Percentiles rank a stretch among this genome's conserved stretches.
phyloP scores from a whole-genome alignment of 345 rosid species.

The Adansonia digitata region DNA sequence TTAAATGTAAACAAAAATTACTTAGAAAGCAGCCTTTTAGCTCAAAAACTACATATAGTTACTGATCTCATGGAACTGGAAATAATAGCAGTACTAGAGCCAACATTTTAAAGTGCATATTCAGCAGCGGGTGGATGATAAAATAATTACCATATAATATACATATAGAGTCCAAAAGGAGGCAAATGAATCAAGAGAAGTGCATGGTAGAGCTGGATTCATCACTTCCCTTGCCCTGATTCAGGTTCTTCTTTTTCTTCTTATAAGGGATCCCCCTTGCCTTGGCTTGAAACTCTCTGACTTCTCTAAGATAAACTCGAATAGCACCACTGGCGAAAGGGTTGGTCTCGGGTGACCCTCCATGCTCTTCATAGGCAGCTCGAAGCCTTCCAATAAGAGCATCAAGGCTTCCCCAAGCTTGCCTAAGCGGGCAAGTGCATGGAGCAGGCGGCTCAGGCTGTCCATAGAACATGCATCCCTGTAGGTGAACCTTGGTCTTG shows the following conservation, averaged over 20 bases:
- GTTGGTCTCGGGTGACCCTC: conserved; percentile 69
- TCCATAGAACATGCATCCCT: conserved; percentile 75
- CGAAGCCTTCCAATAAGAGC: conserved; percentile 87
- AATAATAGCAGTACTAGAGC: background rate
- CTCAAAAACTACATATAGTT: background rate
- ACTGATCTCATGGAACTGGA: background rate
- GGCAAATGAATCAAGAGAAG: conserved; percentile 28
- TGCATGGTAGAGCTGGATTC: conserved; percentile 44
- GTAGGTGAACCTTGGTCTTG: conserved; percentile 57
- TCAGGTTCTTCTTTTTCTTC: conserved; percentile 69
- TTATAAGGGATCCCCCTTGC: conserved; percentile 84
- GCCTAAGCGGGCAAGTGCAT: conserved; percentile 77
- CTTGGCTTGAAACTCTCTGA: conserved; percentile 74
- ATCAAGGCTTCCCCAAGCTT: conserved; percentile 94
- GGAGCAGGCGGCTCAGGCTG: conserved; percentile 93
- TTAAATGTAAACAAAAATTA: too few species aligned
- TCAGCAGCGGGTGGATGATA: background rate
- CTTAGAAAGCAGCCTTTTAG: too few species aligned
- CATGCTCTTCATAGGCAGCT: conserved; percentile 87
- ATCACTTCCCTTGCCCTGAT: conserved; percentile 26
- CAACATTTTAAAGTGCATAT: background rate
- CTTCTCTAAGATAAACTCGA: conserved; percentile 69
- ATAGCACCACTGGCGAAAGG: conserved; percentile 74
- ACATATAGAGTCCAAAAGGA: background rate
- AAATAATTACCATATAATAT: conserved; percentile 20